Percentiles rank a stretch among this genome's conserved stretches.
Conservation (phyloP, 2,329 filamentous ascomycete genomes). For the Cercospora zeina region DNA sequence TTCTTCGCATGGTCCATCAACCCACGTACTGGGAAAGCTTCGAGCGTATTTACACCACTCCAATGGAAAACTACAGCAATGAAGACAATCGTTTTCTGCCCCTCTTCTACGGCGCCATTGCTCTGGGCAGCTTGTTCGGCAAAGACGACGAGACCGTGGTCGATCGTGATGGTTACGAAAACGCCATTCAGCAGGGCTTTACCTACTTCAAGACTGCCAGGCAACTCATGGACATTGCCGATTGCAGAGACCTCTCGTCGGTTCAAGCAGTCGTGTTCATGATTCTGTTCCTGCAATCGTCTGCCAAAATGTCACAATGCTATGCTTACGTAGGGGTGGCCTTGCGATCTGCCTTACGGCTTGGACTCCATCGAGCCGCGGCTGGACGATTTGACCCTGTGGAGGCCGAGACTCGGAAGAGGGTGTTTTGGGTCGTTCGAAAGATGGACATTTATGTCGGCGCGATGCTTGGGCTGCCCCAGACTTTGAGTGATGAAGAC, state of each 20-base stretch:
- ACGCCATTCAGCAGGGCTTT: slow-evolving; percentile 52
- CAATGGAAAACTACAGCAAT: slow-evolving; percentile 51
- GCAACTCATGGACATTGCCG: slow-evolving; percentile 54
- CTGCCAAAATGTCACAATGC: slow-evolving; percentile 55
- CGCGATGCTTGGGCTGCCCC: slow-evolving; percentile 53
- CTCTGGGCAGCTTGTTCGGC: slow-evolving; percentile 51
- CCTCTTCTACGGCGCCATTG: slow-evolving; percentile 51
- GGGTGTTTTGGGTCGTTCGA: slow-evolving; percentile 55
- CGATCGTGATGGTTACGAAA: slow-evolving; percentile 48
- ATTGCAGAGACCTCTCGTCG: slow-evolving; percentile 53
- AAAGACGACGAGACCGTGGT: slow-evolving; percentile 42
- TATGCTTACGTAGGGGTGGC: slow-evolving; percentile 56
- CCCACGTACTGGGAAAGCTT: slow-evolving; percentile 78
- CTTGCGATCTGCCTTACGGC: slow-evolving; percentile 52
- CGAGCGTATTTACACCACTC: slow-evolving; percentile 72
- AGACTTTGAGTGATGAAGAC: slow-evolving; percentile 53
- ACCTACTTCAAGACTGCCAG: slow-evolving; percentile 53
- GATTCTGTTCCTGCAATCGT: slow-evolving; percentile 56
- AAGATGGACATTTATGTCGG: slow-evolving; percentile 56
- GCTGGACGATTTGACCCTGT: slow-evolving; percentile 50
- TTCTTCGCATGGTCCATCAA: slow-evolving; percentile 74
- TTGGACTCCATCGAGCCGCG: slow-evolving; percentile 55
- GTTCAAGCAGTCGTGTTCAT: slow-evolving; percentile 56
- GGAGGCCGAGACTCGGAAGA: slow-evolving; percentile 52
- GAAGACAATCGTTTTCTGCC: slow-evolving; percentile 52